A percentile compares a stretch with the other conserved stretches of the same genome.
These are phyloP conservation scores for Triticum urartu DNA, from an alignment of 176 grass and related monocot genomes.

Conservation along the genomic window DNA sequence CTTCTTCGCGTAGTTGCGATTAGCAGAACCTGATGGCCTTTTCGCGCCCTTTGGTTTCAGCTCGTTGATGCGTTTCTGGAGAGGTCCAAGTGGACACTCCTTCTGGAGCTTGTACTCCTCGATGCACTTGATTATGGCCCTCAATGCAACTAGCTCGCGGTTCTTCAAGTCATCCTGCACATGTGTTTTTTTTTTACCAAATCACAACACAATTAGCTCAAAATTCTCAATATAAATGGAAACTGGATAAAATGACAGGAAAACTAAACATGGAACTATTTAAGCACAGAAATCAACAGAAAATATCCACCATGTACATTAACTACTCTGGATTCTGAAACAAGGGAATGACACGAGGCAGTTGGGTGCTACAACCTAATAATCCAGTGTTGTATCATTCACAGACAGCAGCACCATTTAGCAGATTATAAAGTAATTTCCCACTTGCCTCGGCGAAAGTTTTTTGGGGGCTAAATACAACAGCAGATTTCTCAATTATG, in stretches of 20 bases:
- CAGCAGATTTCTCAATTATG: not conserved
- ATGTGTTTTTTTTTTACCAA: not conserved
- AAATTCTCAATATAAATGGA: not conserved
- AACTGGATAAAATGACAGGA: not conserved
- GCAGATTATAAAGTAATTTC: conserved; percentile 4
- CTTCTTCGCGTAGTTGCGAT: conserved; percentile 44
- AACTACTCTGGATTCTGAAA: not conserved
- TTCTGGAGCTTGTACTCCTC: conserved; percentile 82
- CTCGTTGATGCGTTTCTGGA: conserved; percentile 60
- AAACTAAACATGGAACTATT: not conserved
- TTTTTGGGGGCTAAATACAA: not conserved
- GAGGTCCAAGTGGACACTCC: conserved; percentile 65
- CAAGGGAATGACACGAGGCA: not conserved
- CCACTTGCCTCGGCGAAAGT: not conserved
- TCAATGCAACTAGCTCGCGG: conserved; percentile 52
- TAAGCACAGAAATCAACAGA: not conserved
- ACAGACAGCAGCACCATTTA: not conserved
- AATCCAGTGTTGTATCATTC: not conserved
- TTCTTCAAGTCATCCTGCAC: conserved; percentile 55
- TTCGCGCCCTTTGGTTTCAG: conserved; percentile 68
- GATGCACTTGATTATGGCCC: conserved; percentile 59
- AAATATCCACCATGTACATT: not conserved
- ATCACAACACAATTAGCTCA: not conserved
- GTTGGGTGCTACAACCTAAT: not conserved
- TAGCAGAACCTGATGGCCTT: conserved; percentile 35